phyloP scores from a whole-genome alignment of 345 rosid genomes.

The Nephelium lappaceum region DNA sequence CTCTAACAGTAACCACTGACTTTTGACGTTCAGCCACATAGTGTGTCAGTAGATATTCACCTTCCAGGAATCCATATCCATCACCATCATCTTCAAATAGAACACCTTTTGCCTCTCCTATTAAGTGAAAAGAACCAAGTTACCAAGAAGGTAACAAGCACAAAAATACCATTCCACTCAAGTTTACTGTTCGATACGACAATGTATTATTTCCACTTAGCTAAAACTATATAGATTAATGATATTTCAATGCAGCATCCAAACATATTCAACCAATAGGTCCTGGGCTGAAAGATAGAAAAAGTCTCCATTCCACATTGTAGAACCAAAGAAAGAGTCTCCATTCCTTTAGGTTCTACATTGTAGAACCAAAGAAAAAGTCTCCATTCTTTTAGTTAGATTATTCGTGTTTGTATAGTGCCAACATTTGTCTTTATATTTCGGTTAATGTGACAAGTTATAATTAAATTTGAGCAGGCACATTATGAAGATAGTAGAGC shows the following conservation, averaged over 20 bases:
- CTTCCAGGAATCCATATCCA: slow-evolving; percentile 74
- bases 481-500: no score
- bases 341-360: no score
- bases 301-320: neutral
- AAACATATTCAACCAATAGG: neutral
- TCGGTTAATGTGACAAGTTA: no score
- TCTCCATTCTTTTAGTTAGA: no score
- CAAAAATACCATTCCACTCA: neutral
- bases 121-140: slow-evolving; percentile 13
- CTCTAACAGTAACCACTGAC: slow-evolving; percentile 61
- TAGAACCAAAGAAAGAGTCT: neutral
- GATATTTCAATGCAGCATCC: neutral
- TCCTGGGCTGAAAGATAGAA: neutral
- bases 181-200: neutral
- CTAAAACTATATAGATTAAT: neutral
- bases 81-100: slow-evolving; percentile 90
- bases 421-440: neutral
- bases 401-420: neutral
- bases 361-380: no score
- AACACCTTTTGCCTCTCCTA: slow-evolving; percentile 78
- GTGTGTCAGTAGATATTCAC: slow-evolving; percentile 63
- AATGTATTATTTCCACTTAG: neutral
- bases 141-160: slow-evolving; percentile 1
- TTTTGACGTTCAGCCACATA: slow-evolving; percentile 64
- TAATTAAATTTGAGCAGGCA: no score